Conservation (phyloP, 2,329 filamentous ascomycete species). For the Karstenula rhodostoma region DNA sequence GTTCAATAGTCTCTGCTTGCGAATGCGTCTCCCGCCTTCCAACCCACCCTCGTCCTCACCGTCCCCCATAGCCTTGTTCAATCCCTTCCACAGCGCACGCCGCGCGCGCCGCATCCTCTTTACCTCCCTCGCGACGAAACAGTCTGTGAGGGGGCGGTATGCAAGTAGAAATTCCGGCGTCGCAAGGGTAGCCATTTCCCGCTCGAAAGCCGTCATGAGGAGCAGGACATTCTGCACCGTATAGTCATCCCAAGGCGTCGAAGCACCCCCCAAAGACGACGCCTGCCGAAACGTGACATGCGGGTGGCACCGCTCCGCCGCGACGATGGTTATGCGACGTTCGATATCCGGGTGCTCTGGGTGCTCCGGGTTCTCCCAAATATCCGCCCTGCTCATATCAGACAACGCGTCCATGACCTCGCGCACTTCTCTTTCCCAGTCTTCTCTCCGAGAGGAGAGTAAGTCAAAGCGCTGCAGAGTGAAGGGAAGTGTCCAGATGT, state of each 20-base stretch:
- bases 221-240: conserved; percentile 13
- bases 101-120: conserved; percentile 12
- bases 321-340: background rate
- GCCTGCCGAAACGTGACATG: background rate
- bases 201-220: conserved; percentile 20
- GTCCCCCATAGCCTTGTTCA: background rate
- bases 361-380: background rate
- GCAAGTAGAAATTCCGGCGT: conserved; percentile 9
- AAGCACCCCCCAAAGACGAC: background rate
- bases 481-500: conserved; percentile 14
- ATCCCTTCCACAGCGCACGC: conserved; percentile 14
- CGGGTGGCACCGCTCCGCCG: background rate
- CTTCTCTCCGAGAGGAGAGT: background rate
- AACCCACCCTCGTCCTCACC: background rate
- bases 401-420: background rate
- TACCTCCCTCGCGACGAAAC: conserved; percentile 13
- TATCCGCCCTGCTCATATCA: background rate
- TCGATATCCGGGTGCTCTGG: background rate
- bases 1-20: background rate
- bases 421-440: background rate
- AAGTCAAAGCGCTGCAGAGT: conserved; percentile 9
- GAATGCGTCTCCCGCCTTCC: conserved; percentile 7
- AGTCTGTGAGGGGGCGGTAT: conserved; percentile 15
- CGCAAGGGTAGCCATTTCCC: conserved; percentile 10
- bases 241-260: background rate